Percentiles rank a stretch among this genome's conserved stretches.
Evolutionary conservation across 2,329 filamentous ascomycete genomes (phyloP).

Genomic region (Zymoseptoria brevis): DNA sequence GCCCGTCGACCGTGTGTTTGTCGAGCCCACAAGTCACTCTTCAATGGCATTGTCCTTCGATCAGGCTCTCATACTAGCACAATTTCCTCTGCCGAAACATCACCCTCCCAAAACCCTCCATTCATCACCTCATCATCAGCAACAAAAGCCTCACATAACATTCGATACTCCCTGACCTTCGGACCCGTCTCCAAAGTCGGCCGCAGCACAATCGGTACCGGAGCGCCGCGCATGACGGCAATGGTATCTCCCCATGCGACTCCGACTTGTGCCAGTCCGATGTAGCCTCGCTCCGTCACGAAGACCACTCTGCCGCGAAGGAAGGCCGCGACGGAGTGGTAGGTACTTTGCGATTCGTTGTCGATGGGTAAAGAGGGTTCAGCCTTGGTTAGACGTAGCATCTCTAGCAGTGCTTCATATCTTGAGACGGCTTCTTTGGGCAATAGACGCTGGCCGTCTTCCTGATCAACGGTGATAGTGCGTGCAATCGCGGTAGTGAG

Average conservation of each 20-base stretch:
- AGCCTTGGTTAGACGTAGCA: conserved; percentile 2
- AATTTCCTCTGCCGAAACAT: neutral
- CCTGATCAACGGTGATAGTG: conserved; percentile 13
- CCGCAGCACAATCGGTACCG: conserved; percentile 12
- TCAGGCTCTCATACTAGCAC: neutral
- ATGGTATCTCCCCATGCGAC: conserved; percentile 12
- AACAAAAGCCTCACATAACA: conserved; percentile 13
- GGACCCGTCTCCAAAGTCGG: conserved; percentile 5
- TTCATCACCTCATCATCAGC: conserved; percentile 1
- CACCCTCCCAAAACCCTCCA: neutral
- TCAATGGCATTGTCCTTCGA: neutral
- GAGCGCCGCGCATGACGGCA: conserved; percentile 7
- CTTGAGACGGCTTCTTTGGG: conserved; percentile 7
- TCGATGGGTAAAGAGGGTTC: neutral
- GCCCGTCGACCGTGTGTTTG: neutral
- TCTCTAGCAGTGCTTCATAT: conserved; percentile 11
- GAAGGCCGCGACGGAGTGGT: conserved; percentile 8
- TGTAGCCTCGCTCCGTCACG: conserved; percentile 12
- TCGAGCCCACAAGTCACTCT: neutral
- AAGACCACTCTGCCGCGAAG: conserved; percentile 15
- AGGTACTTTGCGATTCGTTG: conserved; percentile 4
- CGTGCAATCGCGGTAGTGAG: conserved; percentile 12
- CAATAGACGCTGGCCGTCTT: conserved; percentile 6
- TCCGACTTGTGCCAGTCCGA: conserved; percentile 12
- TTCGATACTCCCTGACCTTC: conserved; percentile 3